A percentile compares a stretch with the other conserved stretches of the same genome.
These are phyloP conservation scores for Debaryomyces castellii DNA, from an alignment of 805 yeast species.

Conservation along the genomic window DNA sequence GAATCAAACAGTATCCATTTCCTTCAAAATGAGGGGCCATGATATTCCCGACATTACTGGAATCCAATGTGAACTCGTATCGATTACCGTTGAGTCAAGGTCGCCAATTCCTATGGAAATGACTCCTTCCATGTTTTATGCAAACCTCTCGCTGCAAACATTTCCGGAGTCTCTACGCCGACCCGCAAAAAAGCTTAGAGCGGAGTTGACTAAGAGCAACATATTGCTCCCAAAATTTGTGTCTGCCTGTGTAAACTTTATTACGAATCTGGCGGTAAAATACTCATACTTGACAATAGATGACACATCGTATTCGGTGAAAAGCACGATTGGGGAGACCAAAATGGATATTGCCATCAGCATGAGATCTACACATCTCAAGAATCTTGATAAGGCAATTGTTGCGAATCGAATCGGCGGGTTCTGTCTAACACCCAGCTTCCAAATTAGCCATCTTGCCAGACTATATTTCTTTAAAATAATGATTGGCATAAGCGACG, in stretches of 20 bases:
- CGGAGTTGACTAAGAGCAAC: not conserved
- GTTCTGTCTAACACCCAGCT: conserved; percentile 7
- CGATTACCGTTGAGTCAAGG: conserved; percentile 5
- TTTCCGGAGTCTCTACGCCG: conserved; percentile 3
- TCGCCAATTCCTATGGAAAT: conserved; percentile 5
- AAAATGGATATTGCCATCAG: not conserved
- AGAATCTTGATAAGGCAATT: conserved; percentile 5
- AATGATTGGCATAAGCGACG: not conserved
- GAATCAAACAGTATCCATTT: not conserved
- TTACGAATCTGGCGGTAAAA: conserved; percentile 1
- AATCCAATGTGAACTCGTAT: conserved; percentile 6
- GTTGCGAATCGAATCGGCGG: conserved; percentile 7
- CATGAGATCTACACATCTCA: conserved; percentile 6
- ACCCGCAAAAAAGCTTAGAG: conserved; percentile 3
- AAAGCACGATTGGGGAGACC: not conserved
- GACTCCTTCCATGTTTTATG: conserved; percentile 5
- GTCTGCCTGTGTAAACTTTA: not conserved
- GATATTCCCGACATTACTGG: conserved; percentile 1
- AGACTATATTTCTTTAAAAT: conserved; percentile 5
- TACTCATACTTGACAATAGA: conserved; percentile 5
- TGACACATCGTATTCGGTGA: not conserved
- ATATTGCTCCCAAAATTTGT: not conserved
- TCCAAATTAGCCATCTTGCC: conserved; percentile 7
- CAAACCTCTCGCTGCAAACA: not conserved
- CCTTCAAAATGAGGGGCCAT: not conserved